Percentiles rank a stretch among this genome's conserved stretches.
Conservation (phyloP, 192 early-diverging fungal genomes). For the Backusella tuberculispora region DNA sequence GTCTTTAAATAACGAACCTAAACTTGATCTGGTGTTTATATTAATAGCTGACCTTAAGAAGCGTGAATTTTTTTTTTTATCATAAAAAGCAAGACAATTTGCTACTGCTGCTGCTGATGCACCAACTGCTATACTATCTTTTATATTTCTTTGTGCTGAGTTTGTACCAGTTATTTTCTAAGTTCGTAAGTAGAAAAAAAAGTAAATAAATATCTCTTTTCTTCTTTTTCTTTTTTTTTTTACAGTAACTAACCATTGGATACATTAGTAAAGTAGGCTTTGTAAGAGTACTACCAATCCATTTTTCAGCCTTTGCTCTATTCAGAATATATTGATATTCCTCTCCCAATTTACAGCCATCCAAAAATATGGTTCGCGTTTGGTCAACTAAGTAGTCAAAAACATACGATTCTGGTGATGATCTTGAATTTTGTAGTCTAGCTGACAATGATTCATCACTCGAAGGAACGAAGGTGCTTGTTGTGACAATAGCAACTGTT, state of each 20-base stretch:
- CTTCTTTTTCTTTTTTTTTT: background rate
- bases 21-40: background rate
- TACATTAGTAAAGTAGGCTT: constrained; percentile 49
- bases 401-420: background rate
- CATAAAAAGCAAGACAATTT: background rate
- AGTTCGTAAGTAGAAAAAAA: background rate
- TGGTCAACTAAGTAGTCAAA: background rate
- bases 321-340: constrained; percentile 60
- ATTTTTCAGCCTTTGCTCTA: constrained; percentile 43
- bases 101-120: background rate
- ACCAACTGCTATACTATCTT: background rate
- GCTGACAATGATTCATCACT: background rate
- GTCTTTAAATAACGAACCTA: background rate
- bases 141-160: background rate
- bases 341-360: constrained; percentile 46
- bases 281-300: constrained; percentile 44
- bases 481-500: constrained; percentile 9
- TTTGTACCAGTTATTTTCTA: background rate
- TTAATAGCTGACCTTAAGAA: no score
- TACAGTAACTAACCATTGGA: constrained; percentile 42
- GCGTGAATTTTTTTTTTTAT: background rate
- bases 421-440: background rate
- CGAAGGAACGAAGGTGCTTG: constrained; percentile 13
- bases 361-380: constrained; percentile 27
- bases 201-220: background rate